phyloP scores from a whole-genome alignment of 768 basidiomycete genomes.

The Tricholoma terreum region DNA sequence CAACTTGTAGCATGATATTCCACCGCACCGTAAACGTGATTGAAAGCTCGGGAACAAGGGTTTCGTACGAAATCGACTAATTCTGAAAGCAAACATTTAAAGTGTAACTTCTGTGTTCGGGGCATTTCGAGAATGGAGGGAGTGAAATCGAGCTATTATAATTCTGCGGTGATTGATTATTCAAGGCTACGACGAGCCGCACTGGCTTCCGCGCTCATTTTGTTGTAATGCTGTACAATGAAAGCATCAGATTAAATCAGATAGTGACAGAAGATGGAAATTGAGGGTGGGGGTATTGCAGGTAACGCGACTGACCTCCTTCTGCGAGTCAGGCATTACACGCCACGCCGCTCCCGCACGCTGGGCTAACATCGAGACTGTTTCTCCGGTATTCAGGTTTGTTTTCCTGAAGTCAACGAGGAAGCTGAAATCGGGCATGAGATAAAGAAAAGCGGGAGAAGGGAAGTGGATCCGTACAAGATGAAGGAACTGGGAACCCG shows the following conservation, averaged over 20 bases:
- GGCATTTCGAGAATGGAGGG: not conserved
- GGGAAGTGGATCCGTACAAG: not conserved
- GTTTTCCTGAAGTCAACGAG: not conserved
- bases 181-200: not conserved
- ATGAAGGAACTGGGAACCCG: not conserved
- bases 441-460: not conserved
- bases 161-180: not conserved
- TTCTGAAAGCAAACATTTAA: not conserved
- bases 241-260: no score
- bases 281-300: not conserved
- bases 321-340: not conserved
- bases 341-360: not conserved
- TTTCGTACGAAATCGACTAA: not conserved
- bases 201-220: not conserved
- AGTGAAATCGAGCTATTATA: not conserved
- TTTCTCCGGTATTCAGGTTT: not conserved
- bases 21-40: not conserved
- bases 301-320: not conserved
- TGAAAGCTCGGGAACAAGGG: not conserved
- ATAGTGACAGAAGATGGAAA: no score
- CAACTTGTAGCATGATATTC: not conserved
- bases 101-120: not conserved
- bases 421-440: not conserved
- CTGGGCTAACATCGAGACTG: no score
- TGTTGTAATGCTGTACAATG: not conserved